A percentile compares a stretch with the other conserved stretches of the same genome.
Conservation (phyloP, 75 land plant genomes). For the Cupressus sempervirens region DNA sequence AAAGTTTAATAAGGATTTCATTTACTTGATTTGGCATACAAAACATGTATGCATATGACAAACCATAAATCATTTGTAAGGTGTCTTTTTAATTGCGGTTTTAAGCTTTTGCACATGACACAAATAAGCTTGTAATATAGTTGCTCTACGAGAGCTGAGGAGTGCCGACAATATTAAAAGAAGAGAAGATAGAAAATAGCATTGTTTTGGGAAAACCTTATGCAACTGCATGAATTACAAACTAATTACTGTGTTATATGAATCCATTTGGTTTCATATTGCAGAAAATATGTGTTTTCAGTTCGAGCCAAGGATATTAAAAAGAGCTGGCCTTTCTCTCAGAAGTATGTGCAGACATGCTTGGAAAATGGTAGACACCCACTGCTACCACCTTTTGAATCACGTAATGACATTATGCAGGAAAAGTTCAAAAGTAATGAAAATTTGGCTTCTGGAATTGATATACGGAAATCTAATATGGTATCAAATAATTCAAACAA, state of each 20-base stretch:
- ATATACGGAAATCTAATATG: not conserved
- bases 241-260: not conserved
- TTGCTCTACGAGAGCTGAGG: not conserved
- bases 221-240: not conserved
- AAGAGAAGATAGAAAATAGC: not conserved
- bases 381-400: constrained; percentile 17
- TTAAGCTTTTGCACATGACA: not conserved
- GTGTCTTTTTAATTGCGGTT: not conserved
- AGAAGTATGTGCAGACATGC: constrained; percentile 13
- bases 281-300: constrained; percentile 17
- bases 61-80: not conserved
- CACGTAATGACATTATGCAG: not conserved
- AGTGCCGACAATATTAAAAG: not conserved
- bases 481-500: not conserved
- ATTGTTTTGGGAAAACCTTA: not conserved
- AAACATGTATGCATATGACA: not conserved
- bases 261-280: not conserved
- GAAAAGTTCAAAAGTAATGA: not conserved
- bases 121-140: not conserved
- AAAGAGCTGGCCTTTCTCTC: constrained; percentile 21
- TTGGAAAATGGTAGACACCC: constrained; percentile 8
- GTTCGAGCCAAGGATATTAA: constrained; percentile 4
- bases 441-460: not conserved
- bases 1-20: not conserved
- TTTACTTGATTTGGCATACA: not conserved